Evolutionary conservation across 148 eudicot species (phyloP), one percentile per base, ranked within the genome.

Genomic region (Camellia japonica): DNA sequence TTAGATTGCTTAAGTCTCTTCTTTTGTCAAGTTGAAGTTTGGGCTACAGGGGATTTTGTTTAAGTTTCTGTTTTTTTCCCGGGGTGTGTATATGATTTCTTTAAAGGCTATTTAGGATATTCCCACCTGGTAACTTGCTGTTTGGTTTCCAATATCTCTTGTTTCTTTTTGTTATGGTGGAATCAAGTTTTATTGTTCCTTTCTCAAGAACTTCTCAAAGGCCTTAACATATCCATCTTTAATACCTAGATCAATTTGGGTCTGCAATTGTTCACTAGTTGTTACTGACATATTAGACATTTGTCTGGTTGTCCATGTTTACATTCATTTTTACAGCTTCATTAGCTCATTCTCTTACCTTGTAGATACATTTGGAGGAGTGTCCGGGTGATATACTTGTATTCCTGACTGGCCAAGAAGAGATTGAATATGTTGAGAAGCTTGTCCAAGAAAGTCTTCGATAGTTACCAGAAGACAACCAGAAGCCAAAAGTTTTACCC

Each of bases 341-440:
- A 71, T 61, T 79, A 63, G 52, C 64, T 76, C 23, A 19, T 62
- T 68, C 73, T 77, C 38, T 52, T 71, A 20, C 60, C n/a, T 85
- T 79, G 15, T 80, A 96, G 99, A 91, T 96, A 86, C 98, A 93
- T 86, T 71, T 92, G 78, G 90, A 90, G 78, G 99, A 96, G 78
- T 91, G 87, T 49, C 93, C 91, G 49, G 99, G 99, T 77, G 98
- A 96, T 86, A 82, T 96, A 81, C 99, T 96, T 80, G 98, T 92
- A 82, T 96, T 96, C 85, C 89, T 96, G 84, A 92, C 98, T 80
- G 99, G 99, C 76, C 99, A 96, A 91, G 98, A 96, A 85, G 99
- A 96, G 82, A 96, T 96, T 86, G 99, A 96, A 90, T 85, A 93
- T 51, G 93, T 92, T 70, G 97, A 93, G 84, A 88, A 94, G 80